Percentiles rank a stretch among this genome's conserved stretches.
Conservation (phyloP, 202 grass and related monocot species). For the Schoenoplectus triqueter region DNA sequence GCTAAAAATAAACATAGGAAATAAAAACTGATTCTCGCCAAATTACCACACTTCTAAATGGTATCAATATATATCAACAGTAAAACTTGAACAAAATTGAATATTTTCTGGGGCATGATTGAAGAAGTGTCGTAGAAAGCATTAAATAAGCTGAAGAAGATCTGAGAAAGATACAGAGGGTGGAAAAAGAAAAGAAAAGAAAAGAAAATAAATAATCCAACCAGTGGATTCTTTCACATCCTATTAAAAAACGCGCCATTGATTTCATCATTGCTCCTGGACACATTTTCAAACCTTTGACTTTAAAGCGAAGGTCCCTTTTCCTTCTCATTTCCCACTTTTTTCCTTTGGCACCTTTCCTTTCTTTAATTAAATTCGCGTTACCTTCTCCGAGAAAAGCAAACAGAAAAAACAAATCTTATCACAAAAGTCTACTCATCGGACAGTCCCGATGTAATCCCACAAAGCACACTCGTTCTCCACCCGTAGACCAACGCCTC, state of each 20-base stretch:
- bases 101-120: neutral
- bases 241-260: constrained; percentile 40
- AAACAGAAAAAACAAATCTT: constrained; percentile 51
- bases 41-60: neutral
- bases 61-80: no score
- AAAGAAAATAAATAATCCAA: neutral
- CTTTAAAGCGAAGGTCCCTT: constrained; percentile 56
- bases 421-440: constrained; percentile 71
- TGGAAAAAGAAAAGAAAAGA: neutral
- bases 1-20: neutral
- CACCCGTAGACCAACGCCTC: constrained; percentile 32
- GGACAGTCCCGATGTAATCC: constrained; percentile 37
- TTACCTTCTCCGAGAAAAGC: constrained; percentile 27
- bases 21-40: neutral
- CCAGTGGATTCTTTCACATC: constrained; percentile 36
- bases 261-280: constrained; percentile 44
- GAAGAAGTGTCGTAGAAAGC: neutral
- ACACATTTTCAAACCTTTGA: constrained; percentile 55
- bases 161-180: constrained; percentile 34
- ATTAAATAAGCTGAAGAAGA: constrained; percentile 21
- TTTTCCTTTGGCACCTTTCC: constrained; percentile 14
- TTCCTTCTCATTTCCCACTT: neutral
- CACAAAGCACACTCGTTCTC: neutral
- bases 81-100: neutral
- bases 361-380: constrained; percentile 31